Conservation (phyloP, 1,139 yeast genomes). For the Petasospora fabianii region DNA sequence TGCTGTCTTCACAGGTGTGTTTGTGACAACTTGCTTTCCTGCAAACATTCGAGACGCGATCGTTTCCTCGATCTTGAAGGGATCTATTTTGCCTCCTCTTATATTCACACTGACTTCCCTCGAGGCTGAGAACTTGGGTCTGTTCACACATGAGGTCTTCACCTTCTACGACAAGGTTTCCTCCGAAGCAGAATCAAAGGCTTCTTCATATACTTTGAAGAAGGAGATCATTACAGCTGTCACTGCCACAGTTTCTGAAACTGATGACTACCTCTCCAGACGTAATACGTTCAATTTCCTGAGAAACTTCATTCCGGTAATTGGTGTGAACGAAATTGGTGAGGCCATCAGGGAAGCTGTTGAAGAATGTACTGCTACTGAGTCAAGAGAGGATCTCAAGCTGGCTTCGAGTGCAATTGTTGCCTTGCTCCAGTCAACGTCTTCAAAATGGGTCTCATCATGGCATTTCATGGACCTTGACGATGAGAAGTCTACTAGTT, state of each 20-base stretch:
- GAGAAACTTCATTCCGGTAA: constrained; percentile 60
- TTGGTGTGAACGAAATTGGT: constrained; percentile 75
- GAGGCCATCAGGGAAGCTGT: constrained; percentile 38
- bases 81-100: no score
- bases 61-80: constrained; percentile 49
- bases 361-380: constrained; percentile 47
- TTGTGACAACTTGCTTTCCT: no score
- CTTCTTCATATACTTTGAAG: constrained; percentile 55
- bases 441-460: constrained; percentile 51
- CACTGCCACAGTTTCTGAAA: constrained; percentile 45
- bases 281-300: constrained; percentile 78
- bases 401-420: constrained; percentile 73
- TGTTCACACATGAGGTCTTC: constrained; percentile 62
- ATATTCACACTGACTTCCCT: constrained; percentile 67
- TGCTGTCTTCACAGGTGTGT: constrained; percentile 68
- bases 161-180: constrained; percentile 34
- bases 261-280: constrained; percentile 72
- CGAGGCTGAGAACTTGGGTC: constrained; percentile 82
- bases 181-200: constrained; percentile 37
- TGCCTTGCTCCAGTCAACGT: constrained; percentile 64
- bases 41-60: no score
- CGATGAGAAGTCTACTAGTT: constrained; percentile 31
- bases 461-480: constrained; percentile 54
- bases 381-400: constrained; percentile 75
- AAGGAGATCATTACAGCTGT: constrained; percentile 40